Conservation (phyloP, 2,329 filamentous ascomycete species). For the Hysterium pulicare region DNA sequence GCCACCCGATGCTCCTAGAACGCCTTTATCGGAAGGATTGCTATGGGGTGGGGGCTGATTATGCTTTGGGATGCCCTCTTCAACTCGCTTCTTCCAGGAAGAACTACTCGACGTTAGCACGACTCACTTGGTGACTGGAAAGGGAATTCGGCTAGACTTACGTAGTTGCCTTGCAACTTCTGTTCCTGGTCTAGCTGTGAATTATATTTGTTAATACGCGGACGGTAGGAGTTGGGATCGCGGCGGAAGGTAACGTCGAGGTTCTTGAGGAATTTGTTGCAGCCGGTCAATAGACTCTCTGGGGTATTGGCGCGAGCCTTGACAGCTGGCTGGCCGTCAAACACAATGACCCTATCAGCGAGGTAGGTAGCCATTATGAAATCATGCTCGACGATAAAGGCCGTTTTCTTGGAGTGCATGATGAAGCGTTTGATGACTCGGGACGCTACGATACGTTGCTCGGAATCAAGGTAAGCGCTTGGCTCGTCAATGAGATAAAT, state of each 20-base stretch:
- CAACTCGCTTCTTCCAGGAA: slow-evolving; percentile 86
- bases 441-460: slow-evolving; percentile 96
- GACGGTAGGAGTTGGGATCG: slow-evolving; percentile 91
- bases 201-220: slow-evolving; percentile 96
- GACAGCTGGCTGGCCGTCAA: slow-evolving; percentile 89
- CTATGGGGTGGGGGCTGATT: slow-evolving; percentile 34
- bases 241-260: slow-evolving; percentile 97
- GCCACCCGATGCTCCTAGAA: slow-evolving; percentile 25
- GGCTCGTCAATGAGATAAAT: slow-evolving; percentile 99
- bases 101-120: slow-evolving; percentile 57
- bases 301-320: slow-evolving; percentile 84
- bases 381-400: slow-evolving; percentile 99
- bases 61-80: slow-evolving; percentile 59
- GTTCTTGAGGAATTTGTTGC: slow-evolving; percentile 95
- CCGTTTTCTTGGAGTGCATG: slow-evolving; percentile 99
- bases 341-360: slow-evolving; percentile 95
- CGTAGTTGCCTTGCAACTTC: slow-evolving; percentile 88
- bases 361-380: slow-evolving; percentile 92
- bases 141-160: slow-evolving; percentile 49
- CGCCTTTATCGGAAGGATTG: slow-evolving; percentile 28
- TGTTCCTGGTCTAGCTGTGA: slow-evolving; percentile 98
- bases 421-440: slow-evolving; percentile 99
- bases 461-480: slow-evolving; percentile 84
- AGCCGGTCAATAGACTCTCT: slow-evolving; percentile 89
- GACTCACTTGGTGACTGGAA: neutral